phyloP scores from a whole-genome alignment of 2,329 filamentous ascomycete genomes.

The Chalaropsis thielavioides region DNA sequence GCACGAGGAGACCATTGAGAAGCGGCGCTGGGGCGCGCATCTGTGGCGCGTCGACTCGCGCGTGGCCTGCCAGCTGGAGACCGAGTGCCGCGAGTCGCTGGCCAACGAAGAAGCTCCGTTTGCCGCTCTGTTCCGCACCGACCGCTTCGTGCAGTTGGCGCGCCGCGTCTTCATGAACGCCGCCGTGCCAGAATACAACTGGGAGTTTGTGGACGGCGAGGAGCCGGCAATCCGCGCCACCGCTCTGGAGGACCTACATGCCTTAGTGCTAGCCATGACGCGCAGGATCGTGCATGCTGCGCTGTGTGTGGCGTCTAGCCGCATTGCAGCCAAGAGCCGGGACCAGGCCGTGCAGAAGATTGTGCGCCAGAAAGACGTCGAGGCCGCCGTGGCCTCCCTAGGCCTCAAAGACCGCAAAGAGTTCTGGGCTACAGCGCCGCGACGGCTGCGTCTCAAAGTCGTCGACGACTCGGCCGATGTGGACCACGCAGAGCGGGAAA shows the following conservation, averaged over 20 bases:
- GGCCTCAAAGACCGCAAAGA: constrained; percentile 22
- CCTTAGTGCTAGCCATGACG: constrained; percentile 51
- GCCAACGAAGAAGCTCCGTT: constrained; percentile 30
- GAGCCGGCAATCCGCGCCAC: constrained; percentile 59
- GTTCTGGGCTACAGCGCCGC: constrained; percentile 36
- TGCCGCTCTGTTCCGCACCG: constrained; percentile 42
- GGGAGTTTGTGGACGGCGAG: constrained; percentile 42
- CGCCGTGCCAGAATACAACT: constrained; percentile 47
- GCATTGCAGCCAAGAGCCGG: constrained; percentile 40
- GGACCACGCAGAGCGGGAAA: constrained; percentile 18
- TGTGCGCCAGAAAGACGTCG: constrained; percentile 29
- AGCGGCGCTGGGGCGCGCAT: constrained; percentile 40
- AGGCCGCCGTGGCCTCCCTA: constrained; percentile 35
- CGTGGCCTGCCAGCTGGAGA: constrained; percentile 25
- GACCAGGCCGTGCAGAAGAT: constrained; percentile 22
- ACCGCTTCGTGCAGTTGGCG: constrained; percentile 49
- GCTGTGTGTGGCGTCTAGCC: constrained; percentile 55
- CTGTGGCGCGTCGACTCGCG: constrained; percentile 49
- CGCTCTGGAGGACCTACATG: constrained; percentile 61
- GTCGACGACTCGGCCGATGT: constrained; percentile 25
- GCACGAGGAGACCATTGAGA: constrained; percentile 46
- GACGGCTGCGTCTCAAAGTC: constrained; percentile 37
- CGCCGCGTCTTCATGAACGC: constrained; percentile 63
- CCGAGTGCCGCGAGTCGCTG: not conserved
- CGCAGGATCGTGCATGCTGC: constrained; percentile 54